Base-by-base conservation (phyloP, 257 asterid species). In the Solanum chaucha region DNA sequence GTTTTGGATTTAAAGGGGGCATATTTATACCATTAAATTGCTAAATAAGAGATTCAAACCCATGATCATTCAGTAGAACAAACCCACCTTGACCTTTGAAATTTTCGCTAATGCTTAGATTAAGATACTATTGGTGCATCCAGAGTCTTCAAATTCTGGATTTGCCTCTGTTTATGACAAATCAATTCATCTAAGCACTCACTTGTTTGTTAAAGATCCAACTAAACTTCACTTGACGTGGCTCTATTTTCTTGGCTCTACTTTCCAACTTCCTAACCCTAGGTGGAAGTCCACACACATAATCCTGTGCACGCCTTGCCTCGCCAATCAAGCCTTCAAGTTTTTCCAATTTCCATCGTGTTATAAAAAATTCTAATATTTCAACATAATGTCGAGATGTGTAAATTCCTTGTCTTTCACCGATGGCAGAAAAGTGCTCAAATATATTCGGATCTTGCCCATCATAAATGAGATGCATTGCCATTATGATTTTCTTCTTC, bases 401-500 rank as follows among this genome's bases (percentile, higher is more conserved):
- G 28, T 90, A 90, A 15, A 90, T 86, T 11, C 90, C 86, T 2
- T 84, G 61, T 11, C 82, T 68, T 5, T 87, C 85, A 1, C 86
- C 40, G 44, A 92, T 22, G 12, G 65, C 24, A 0, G 92, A 61
- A 55, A 88, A 92, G 78, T 87, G 90, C 28, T 85, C 86, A 46
- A 87, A 92, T 4, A 92, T 70, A 24, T 77, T 26, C 3, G 88
- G 85, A 86, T 89, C 89, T 40, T 34, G 72, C 1, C 92, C 90
- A 17, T 90, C 93, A 61, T 83, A 61, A 90, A 91, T 89, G 5
- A 90, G 83, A 30, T 91, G 90, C 28, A 87, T 15, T 15, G 92
- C 90, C 92, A 91, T 91, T 19, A 38, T 85, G n/a, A 92, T 87
- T 14, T 67, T 89, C 86, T 86, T 90, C 13, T 89, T 89, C 92